Base-by-base conservation (phyloP, 768 basidiomycete species). In the Pulveroboletus sp. region DNA sequence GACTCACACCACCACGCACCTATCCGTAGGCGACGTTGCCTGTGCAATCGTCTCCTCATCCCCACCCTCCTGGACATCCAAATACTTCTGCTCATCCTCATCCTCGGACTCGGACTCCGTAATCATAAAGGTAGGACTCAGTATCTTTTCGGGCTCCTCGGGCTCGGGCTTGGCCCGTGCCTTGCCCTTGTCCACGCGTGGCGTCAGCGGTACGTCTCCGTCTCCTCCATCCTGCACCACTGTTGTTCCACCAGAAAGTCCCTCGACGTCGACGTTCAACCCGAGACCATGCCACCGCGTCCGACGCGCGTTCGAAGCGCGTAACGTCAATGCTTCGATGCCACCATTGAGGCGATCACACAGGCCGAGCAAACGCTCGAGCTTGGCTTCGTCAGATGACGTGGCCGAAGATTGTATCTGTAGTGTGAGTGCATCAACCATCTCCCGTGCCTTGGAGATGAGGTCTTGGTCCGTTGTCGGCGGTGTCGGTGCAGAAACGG, bases 161-260 rank as follows among this genome's bases (percentile, higher is more conserved):
- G 85, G 79, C 59, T 84, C 79, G 1, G 85, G 80, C 58, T 82
- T 75, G 23, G 87, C 87, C 43, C 78, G 78, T 19, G 75, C 81
- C 67, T 91, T 91, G 47, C 89, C 90, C 64, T 91, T 92, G 65
- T 91, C 87, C 14, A 85, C 61, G 40, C 76, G 76, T 0, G 87
- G 85, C 17, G 85, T 87, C 35, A 76, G 70, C 13, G 74, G 78
- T 19, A 54, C 71, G 10, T 63, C 62, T 49, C 47, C 11, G 43
- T 48, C 1, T 45, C 34, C 24, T 36, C 16, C n/a, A n/a, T n/a
- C 24, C n/a, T 5, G 37, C 49, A 21, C 38, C 25, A 16, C 33
- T n/a, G 6, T 35, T 24, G 13, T 33, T 16, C 24, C 24, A 3
- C 72, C 57, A 3, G 59, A 62, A 31, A 56, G 44, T 11, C 55